These are phyloP conservation scores for Deinandra increscens DNA, from an alignment of 129 eudicot genomes.

Conservation along the genomic window DNA sequence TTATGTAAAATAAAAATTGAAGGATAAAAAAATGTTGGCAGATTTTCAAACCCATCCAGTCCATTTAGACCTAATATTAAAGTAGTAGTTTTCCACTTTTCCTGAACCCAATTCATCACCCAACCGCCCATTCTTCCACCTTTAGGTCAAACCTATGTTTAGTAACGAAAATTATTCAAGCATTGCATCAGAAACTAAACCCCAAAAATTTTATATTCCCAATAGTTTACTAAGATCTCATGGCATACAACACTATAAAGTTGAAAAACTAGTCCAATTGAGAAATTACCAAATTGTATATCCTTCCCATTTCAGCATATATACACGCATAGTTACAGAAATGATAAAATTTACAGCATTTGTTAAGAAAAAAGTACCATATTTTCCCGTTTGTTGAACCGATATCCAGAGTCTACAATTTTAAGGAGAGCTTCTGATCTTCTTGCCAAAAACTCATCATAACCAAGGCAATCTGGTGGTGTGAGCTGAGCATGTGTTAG, in stretches of 20 bases:
- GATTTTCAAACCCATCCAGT: background rate
- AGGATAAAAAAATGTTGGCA: background rate
- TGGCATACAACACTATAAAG: background rate
- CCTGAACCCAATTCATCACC: background rate
- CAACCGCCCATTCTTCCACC: background rate
- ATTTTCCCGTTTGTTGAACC: constrained; percentile 44
- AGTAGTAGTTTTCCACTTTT: too few relatives aligned
- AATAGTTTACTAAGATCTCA: background rate
- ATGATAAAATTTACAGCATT: background rate
- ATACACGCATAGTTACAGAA: background rate
- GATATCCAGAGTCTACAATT: constrained; percentile 59
- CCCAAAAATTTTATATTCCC: background rate
- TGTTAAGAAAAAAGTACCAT: constrained; percentile 33
- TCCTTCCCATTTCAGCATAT: background rate
- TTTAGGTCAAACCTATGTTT: too few relatives aligned
- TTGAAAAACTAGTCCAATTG: background rate
- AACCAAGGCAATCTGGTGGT: constrained; percentile 91
- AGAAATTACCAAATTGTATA: background rate
- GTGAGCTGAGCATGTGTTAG: constrained; percentile 92
- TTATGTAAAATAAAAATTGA: background rate
- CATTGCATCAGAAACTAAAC: background rate
- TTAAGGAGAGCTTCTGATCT: constrained; percentile 79
- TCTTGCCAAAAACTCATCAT: constrained; percentile 67
- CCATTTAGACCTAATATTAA: too few relatives aligned
- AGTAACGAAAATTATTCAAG: background rate